phyloP scores from a whole-genome alignment of 208 protist genomes.

The Lotmaria passim region DNA sequence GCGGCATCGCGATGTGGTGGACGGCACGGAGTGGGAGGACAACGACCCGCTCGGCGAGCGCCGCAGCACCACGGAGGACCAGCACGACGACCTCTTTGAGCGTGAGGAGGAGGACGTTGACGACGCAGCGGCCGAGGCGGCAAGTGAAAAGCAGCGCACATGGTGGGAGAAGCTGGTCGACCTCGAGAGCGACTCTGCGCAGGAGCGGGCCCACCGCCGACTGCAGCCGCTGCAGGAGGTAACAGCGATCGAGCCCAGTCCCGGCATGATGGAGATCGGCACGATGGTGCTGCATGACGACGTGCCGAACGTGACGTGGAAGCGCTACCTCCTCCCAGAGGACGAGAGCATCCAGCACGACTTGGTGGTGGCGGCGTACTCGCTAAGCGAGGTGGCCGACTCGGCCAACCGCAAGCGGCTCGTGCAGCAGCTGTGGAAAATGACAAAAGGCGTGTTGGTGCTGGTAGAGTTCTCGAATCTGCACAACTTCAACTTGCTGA shows the following conservation, averaged over 20 bases:
- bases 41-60: slow-evolving; percentile 63
- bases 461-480: slow-evolving; percentile 87
- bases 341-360: slow-evolving; percentile 85
- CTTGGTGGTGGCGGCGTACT: slow-evolving; percentile 85
- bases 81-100: slow-evolving; percentile 40
- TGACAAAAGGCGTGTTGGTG: slow-evolving; percentile 84
- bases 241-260: slow-evolving; percentile 84
- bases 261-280: slow-evolving; percentile 91
- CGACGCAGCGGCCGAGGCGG: slow-evolving; percentile 6
- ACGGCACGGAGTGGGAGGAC: slow-evolving; percentile 85
- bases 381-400: slow-evolving; percentile 83
- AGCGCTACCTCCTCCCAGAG: slow-evolving; percentile 85
- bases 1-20: slow-evolving; percentile 74
- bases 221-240: slow-evolving; percentile 85
- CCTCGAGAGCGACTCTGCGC: slow-evolving; percentile 58
- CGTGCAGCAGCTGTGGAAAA: slow-evolving; percentile 90
- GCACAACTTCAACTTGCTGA: slow-evolving; percentile 88
- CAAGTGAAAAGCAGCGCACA: slow-evolving; percentile 38
- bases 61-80: slow-evolving; percentile 45
- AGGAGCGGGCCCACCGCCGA: slow-evolving; percentile 54
- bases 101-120: slow-evolving; percentile 57
- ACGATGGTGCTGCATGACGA: slow-evolving; percentile 91
- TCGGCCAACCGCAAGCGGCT: slow-evolving; percentile 57
- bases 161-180: slow-evolving; percentile 91
- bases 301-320: slow-evolving; percentile 87